These are phyloP conservation scores for Kokia cookei DNA, from an alignment of 441 rosid species.

Conservation along the genomic window DNA sequence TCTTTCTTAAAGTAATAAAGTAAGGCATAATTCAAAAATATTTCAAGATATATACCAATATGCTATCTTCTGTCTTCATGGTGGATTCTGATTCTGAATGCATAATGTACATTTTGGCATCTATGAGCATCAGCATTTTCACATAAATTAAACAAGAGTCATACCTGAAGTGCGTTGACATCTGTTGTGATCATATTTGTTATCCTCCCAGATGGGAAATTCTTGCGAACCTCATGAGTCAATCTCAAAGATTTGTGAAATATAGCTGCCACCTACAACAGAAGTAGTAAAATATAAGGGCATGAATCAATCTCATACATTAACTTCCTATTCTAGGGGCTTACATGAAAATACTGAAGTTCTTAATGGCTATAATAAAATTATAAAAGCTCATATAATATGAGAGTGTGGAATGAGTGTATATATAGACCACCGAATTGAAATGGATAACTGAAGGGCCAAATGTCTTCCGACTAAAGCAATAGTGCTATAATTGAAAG, in stretches of 20 bases:
- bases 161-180: slow-evolving; percentile 81
- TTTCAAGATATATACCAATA: background rate
- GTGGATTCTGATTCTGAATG: background rate
- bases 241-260: slow-evolving; percentile 74
- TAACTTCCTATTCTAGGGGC: background rate
- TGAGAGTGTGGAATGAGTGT: background rate
- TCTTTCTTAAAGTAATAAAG: background rate
- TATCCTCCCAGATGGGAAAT: slow-evolving; percentile 80
- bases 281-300: slow-evolving; percentile 3
- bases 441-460: background rate
- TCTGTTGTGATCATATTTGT: slow-evolving; percentile 96
- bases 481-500: background rate
- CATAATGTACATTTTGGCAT: background rate
- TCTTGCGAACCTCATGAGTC: slow-evolving; percentile 79
- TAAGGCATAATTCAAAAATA: background rate
- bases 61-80: background rate
- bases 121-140: background rate
- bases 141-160: background rate
- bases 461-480: background rate
- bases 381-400: background rate
- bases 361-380: background rate
- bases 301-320: background rate
- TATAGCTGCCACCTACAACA: slow-evolving; percentile 80
- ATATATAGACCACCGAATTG: background rate
- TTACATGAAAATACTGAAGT: background rate